Conservation (phyloP, 306 rosid species). For the Cucurbita maxima region DNA sequence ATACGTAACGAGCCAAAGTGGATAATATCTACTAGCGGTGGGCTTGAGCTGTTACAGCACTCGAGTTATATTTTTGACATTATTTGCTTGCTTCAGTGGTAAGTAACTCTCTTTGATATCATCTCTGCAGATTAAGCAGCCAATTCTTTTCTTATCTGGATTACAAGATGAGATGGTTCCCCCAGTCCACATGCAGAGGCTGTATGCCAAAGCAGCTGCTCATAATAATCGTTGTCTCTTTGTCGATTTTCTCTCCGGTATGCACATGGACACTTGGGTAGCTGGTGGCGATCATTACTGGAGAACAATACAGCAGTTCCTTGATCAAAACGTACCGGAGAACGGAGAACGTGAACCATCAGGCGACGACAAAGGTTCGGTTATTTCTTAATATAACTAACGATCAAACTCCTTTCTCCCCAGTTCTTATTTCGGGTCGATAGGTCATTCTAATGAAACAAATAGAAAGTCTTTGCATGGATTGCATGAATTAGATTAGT, state of each 20-base stretch:
- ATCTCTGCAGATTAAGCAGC: conserved; percentile 72
- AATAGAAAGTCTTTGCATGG: neutral
- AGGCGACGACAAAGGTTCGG: conserved; percentile 10
- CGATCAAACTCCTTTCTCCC: neutral
- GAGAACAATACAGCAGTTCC: conserved; percentile 64
- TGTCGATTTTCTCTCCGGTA: conserved; percentile 78
- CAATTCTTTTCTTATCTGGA: conserved; percentile 89
- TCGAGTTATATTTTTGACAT: neutral
- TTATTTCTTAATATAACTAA: neutral
- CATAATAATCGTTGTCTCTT: conserved; percentile 60
- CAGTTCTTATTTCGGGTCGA: neutral
- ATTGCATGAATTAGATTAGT: neutral
- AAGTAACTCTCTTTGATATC: neutral
- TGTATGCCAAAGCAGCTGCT: conserved; percentile 92
- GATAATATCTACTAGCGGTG: too few relatives aligned
- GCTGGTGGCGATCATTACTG: conserved; percentile 87
- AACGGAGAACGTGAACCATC: conserved; percentile 36
- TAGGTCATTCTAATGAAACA: neutral
- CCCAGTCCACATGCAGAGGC: conserved; percentile 71
- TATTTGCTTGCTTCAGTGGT: neutral
- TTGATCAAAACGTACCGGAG: conserved; percentile 42
- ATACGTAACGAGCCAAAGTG: too few relatives aligned
- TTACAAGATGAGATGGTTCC: conserved; percentile 99
- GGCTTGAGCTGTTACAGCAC: too few relatives aligned
- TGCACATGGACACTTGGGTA: conserved; percentile 99